Evolutionary conservation across 805 yeast species (phyloP), one percentile per base, ranked within the genome.

Genomic region (Candida gorgasii): DNA sequence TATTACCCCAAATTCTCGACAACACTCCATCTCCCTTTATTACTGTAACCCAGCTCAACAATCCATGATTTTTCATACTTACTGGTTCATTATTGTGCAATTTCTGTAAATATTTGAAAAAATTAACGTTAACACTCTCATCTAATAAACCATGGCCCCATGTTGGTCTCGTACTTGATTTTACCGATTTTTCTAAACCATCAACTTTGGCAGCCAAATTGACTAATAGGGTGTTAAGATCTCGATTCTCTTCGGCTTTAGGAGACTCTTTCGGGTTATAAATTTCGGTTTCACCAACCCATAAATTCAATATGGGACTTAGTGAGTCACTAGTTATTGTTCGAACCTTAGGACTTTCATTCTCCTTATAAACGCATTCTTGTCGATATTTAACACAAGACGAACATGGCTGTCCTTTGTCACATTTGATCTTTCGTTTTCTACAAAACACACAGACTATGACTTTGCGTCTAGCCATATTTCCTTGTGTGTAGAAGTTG

Each of bases 371-470:
- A 20, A 34, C 11, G 29, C 45, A 19, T 52, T 42, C 16, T 54
- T 57, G 11, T 44, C 40, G 35, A 61, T 59, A 39, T 54, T 41
- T 61, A n/a, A 55, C 43, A 47, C 73, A 68, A 8, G 67, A 48
- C 16, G 63, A 55, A 40, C 73, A 68, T 2, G 73, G 73, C 34
- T 54, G 48, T 11, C 57, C 59, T 22, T 61, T 51, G 47, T 68
- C 69, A 53, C 73, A 68, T 37, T 59, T 64, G 38, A 66, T 67
- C 47, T 68, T 68, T 26, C 73, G 48, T 35, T 51, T 51, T 43
- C 62, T 59, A 49, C 73, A 68, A 42, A 60, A 64, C 37, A 49
- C 53, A 48, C 73, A 68, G 36, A 41, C 48, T 14, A 31, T 16
- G 3, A 39, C 37, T 13, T 32, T 39, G 5, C 42, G 20, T 31